A percentile compares a stretch with the other conserved stretches of the same genome.
These are phyloP conservation scores for Hansenula lynferdii DNA, from an alignment of 1,139 yeast species.

Conservation along the genomic window DNA sequence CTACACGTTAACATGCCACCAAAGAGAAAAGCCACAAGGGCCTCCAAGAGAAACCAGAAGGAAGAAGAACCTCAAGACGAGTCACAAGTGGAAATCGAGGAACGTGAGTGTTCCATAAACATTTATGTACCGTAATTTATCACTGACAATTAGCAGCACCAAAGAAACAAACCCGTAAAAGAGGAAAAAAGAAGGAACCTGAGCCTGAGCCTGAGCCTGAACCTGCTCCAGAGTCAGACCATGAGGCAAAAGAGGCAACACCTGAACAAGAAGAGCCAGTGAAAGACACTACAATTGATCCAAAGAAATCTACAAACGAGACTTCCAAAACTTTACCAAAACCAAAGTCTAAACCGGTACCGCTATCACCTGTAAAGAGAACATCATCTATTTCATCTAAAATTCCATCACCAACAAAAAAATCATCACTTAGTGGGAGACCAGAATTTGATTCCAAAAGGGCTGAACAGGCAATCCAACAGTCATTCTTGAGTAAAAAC, in stretches of 20 bases:
- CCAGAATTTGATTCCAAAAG: slow-evolving; percentile 8
- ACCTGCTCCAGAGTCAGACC: not conserved
- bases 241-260: too few relatives aligned
- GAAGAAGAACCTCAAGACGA: slow-evolving; percentile 1
- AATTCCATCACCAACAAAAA: slow-evolving; percentile 5
- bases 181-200: not conserved
- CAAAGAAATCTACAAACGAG: not conserved
- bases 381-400: not conserved
- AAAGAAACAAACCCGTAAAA: slow-evolving; percentile 1
- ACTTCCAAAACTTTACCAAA: too few relatives aligned
- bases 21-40: slow-evolving; percentile 19
- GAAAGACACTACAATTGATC: too few relatives aligned
- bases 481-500: slow-evolving; percentile 16
- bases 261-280: too few relatives aligned
- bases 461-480: slow-evolving; percentile 9
- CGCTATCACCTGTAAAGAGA: slow-evolving; percentile 11
- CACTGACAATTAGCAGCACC: not conserved
- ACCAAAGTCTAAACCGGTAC: not conserved
- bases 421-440: slow-evolving; percentile 1
- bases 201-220: slow-evolving; percentile 1
- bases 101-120: slow-evolving; percentile 3
- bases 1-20: too few relatives aligned
- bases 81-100: slow-evolving; percentile 3
- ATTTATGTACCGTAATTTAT: too few relatives aligned
- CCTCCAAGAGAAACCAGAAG: slow-evolving; percentile 8